Evolutionary conservation across 2,329 filamentous ascomycete genomes (phyloP), one percentile per base, ranked within the genome.

Genomic region (Elsinoe perseae): DNA sequence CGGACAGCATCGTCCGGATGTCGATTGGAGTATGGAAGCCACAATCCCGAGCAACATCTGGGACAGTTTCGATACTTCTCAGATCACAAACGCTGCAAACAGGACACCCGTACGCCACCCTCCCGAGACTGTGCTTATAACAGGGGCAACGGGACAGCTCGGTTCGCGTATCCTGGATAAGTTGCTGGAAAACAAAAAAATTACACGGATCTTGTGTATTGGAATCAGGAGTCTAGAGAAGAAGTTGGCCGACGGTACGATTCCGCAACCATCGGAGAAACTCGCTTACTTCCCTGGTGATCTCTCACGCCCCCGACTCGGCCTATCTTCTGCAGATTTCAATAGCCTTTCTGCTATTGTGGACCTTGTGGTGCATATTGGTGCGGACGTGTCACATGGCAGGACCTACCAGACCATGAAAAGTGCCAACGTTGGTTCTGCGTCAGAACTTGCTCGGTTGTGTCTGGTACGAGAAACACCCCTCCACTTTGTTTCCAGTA

Each of bases 261-360:
- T 36, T 36, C 32, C 32, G 8, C 32, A 36, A 36, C 32, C 32
- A 36, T 36, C 32, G 32, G 32, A 9, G 32, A 36, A 36, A n/a
- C 32, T 36, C 32, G 12, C 32, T 36, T 36, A 36, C 32, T 36
- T 36, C 16, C 32, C 12, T 36, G 77, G 76, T 8, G 68, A 75
- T 59, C 68, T 77, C 0, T 58, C 59, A 0, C 43, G 50, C 1
- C 65, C 68, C 0, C 59, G 36, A 2, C 67, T 79, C 2, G 76
- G 76, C 0, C 67, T 78, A n/a, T 61, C 62, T 1, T 57, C 69
- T 20, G 60, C 59, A 1, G 64, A 71, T 18, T 61, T 67, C 12
- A 14, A 52, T 1, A 27, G 23, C 1, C 60, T 80, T 1, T 64
- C 64, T 14, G 25, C 48, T 3, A 44, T 61, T 2, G 69, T 66